phyloP scores from a whole-genome alignment of 1,284 basidiomycete species.

The Ceratobasidium papillatum region DNA sequence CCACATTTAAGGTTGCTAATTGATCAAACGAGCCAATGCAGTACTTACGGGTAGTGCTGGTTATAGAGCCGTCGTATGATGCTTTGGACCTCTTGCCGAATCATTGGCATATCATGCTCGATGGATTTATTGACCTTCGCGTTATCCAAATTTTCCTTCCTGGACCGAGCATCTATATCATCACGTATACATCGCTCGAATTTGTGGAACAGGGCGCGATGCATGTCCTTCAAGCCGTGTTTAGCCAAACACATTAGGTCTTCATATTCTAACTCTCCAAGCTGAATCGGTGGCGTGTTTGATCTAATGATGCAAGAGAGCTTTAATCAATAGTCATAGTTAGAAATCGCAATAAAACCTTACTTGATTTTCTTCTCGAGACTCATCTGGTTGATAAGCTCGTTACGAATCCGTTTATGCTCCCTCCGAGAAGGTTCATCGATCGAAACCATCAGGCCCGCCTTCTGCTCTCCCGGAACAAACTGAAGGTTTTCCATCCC shows the following conservation, averaged over 20 bases:
- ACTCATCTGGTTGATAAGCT: conserved; percentile 20
- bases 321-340: background rate
- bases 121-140: background rate
- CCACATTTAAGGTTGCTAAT: no score
- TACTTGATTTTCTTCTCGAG: conserved; percentile 28
- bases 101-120: background rate
- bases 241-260: background rate
- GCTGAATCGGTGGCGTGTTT: conserved; percentile 44
- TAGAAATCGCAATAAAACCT: conserved; percentile 44
- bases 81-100: conserved; percentile 33
- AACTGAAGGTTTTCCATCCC: background rate
- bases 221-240: conserved; percentile 4
- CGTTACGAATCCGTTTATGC: background rate
- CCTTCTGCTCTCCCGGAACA: conserved; percentile 38
- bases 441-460: background rate
- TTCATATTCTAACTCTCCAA: background rate
- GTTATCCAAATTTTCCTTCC: background rate
- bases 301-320: no score
- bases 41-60: conserved; percentile 18
- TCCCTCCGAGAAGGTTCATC: conserved; percentile 1
- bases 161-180: background rate
- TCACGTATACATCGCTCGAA: conserved; percentile 9
- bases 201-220: background rate
- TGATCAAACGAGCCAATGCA: conserved; percentile 46
- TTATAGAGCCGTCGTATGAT: conserved; percentile 7